Evolutionary conservation across 371 early-diverging fungal genomes (phyloP), one percentile per base, ranked within the genome.

Genomic region (Parasitella parasitica): DNA sequence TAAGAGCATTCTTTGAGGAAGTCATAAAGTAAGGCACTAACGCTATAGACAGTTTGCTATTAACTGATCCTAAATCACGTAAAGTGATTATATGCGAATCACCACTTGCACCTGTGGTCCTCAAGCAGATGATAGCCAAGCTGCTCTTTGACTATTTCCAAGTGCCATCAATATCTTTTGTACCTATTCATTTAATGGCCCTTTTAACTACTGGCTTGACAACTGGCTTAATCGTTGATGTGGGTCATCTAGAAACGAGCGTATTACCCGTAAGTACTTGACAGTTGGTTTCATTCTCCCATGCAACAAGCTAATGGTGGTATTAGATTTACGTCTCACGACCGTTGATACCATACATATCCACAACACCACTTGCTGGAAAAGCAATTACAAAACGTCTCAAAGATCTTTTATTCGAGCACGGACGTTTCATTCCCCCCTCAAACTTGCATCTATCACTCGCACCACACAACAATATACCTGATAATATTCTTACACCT

Each of bases 71-170:
- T 4, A 91, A 91, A 68, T 83, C 89, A 43, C 84, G 93, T 37
- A 94, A 92, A 71, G 94, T 95, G n/a, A 87, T 93, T 27, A 60
- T 96, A 26, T 91, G 89, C 39, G 96, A 95, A 69, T 85, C 91
- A 0, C 87, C 91, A 1, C 67, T 93, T 64, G 69, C 90, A 35
- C 94, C 94, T 0, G 62, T 89, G 15, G 78, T 75, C n/a, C 59
- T 94, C n/a, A 93, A 93, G 64, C 78, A 85, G 49, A 74, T 84
- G 12, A 79, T 94, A 55, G 89, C 88, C 1, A 82, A 79, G 37
- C 81, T 93, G 20, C 68, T 96, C 18, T 92, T 95, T 64, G 85
- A 89, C 16, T 83, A 88, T 63, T 76, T 96, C 48, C 89, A 90
- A 73, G 93, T 91, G 1, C 94, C 94, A 0, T 87, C 93, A 4